Base-by-base conservation (phyloP, 192 early-diverging fungal species). In the Jimgerdemannia lactiflua region DNA sequence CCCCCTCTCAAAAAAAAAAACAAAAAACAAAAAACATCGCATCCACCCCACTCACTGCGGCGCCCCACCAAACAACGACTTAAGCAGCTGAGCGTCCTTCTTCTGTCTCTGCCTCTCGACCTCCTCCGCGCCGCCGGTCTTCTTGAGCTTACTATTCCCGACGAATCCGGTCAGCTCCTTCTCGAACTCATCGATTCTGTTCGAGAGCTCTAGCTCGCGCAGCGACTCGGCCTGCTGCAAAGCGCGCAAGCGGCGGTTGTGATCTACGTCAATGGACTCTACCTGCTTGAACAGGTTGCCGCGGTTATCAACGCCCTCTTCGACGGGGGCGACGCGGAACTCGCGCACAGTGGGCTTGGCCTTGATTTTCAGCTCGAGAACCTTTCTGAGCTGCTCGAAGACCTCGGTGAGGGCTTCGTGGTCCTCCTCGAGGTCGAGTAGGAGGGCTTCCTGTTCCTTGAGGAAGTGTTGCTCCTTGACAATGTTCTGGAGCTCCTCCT, bases 401-500 rank as follows among this genome's bases (percentile, higher is more conserved):
- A 92, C 87, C 42, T 89, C 88, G 14, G 80, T 69, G 39, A 94
- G 71, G 3, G 89, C 88, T 67, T 83, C 78, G 3, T 85, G 77
- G 44, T 93, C 93, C 68, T 92, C 92, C 8, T 86, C 80, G 18
- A 95, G 78, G 70, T 92, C 91, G 19, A 87, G 86, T 19, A 95
- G 73, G 68, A 93, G 74, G 3, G 85, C 87, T 80, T 94, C 92
- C 19, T 92, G 90, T 39, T 95, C 92, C 79, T 92, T 95, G 75
- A 94, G 83, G 67, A 92, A 91, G 75, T 88, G 81, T 76, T 95
- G 93, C 72, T 95, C 94, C 70, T 90, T 88, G 29, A 95, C 82
- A 70, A 95, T 92, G 42, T 85, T 91, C 71, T 95, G 92, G 64
- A 95, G 78, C 77, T 95, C 94, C 8, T 90, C 89, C 75, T 94